phyloP scores from a whole-genome alignment of 1,284 basidiomycete species.

The Cutaneotrichosporon daszewskae region DNA sequence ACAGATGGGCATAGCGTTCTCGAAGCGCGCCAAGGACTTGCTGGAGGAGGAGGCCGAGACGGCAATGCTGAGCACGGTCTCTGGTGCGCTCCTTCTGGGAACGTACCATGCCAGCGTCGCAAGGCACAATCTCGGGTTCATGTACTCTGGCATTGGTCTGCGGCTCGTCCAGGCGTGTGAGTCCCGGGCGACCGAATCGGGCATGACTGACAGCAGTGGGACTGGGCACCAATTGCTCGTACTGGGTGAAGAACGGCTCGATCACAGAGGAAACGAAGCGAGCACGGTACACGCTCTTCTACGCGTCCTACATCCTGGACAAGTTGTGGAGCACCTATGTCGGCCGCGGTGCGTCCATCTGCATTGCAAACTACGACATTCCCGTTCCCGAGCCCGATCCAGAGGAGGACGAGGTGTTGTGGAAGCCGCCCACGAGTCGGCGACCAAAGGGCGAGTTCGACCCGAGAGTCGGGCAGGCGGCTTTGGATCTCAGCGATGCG shows the following conservation, averaged over 20 bases:
- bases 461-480: conserved; percentile 4
- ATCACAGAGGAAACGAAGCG: conserved; percentile 24
- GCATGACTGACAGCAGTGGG: conserved; percentile 20
- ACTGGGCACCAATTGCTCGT: conserved; percentile 28
- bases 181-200: not conserved
- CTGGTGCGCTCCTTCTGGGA: conserved; percentile 31
- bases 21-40: conserved; percentile 20
- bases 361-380: conserved; percentile 20
- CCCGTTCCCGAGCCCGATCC: conserved; percentile 10
- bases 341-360: conserved; percentile 20
- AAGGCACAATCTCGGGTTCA: conserved; percentile 24
- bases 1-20: conserved; percentile 17
- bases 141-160: conserved; percentile 22
- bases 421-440: conserved; percentile 17
- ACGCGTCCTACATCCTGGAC: conserved; percentile 24
- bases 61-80: conserved; percentile 30
- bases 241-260: conserved; percentile 26
- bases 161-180: conserved; percentile 20
- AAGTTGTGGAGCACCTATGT: conserved; percentile 35
- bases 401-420: conserved; percentile 17
- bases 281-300: conserved; percentile 27
- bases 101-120: conserved; percentile 23
- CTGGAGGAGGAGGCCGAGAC: conserved; percentile 32
- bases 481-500: conserved; percentile 8
- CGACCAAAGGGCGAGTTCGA: conserved; percentile 7